Conservation (phyloP, 2,329 filamentous ascomycete genomes). For the Monascus ruber region DNA sequence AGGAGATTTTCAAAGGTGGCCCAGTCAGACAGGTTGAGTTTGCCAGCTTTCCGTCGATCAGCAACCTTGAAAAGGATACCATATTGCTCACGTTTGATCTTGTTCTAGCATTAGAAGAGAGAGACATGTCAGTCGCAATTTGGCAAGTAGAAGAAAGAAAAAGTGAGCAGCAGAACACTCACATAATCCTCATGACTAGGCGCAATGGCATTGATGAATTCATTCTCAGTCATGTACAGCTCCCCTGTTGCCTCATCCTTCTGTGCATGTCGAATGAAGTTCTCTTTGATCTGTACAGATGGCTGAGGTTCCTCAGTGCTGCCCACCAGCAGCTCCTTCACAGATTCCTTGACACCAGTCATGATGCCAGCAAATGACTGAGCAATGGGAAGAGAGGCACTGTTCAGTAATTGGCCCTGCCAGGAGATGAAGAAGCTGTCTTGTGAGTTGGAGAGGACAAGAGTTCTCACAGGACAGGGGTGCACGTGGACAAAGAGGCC, state of each 20-base stretch:
- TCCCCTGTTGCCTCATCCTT: conserved; percentile 68
- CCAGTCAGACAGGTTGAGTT: conserved; percentile 76
- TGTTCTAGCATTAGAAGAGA: conserved; percentile 53
- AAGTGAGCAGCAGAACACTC: conserved; percentile 32
- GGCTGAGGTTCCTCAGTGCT: conserved; percentile 47
- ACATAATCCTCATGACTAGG: conserved; percentile 85
- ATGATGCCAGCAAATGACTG: conserved; percentile 19
- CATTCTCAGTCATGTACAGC: conserved; percentile 65
- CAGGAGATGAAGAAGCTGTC: too few species aligned
- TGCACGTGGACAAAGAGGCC: too few species aligned
- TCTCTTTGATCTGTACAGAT: conserved; percentile 62
- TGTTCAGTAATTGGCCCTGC: too few species aligned
- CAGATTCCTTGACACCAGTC: conserved; percentile 51
- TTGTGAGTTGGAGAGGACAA: too few species aligned
- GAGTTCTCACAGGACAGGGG: too few species aligned
- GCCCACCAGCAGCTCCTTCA: conserved; percentile 73
- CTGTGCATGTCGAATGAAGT: conserved; percentile 64
- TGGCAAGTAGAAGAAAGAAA: background rate
- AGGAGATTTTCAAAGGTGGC: conserved; percentile 88
- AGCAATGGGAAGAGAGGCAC: background rate
- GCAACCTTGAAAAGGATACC: conserved; percentile 85
- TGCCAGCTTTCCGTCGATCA: conserved; percentile 63
- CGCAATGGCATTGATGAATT: conserved; percentile 85
- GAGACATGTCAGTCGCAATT: conserved; percentile 8
- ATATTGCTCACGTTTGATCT: conserved; percentile 94